Percentiles rank a stretch among this genome's conserved stretches.
Evolutionary conservation across 495 filamentous ascomycete genomes (phyloP).

Genomic region (Penicillium samsonianum): DNA sequence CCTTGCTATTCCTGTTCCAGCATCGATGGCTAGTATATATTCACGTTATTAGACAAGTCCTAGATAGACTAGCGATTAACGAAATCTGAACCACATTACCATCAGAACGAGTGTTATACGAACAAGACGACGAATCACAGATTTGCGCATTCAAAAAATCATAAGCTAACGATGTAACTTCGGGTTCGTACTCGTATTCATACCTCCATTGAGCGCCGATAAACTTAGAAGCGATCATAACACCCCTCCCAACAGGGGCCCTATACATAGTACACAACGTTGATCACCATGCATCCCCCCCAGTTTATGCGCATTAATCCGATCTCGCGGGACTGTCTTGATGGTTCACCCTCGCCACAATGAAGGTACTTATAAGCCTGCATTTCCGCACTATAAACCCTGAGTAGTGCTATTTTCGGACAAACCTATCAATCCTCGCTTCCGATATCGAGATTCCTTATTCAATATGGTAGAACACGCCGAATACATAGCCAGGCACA

Average conservation of each 20-base stretch:
- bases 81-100: not conserved
- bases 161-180: not conserved
- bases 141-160: not conserved
- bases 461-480: conserved; percentile 3
- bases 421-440: not conserved
- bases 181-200: conserved; percentile 14
- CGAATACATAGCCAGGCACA: not conserved
- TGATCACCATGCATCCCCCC: not conserved
- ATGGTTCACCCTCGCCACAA: not conserved
- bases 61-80: not conserved
- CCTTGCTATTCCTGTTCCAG: too few species aligned
- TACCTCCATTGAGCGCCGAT: not conserved
- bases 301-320: conserved; percentile 1
- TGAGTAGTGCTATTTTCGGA: not conserved
- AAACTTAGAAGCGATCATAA: not conserved
- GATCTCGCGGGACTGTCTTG: not conserved
- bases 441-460: not conserved
- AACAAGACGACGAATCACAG: not conserved
- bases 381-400: not conserved
- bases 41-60: not conserved
- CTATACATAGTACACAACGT: not conserved
- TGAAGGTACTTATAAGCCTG: not conserved
- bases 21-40: not conserved
- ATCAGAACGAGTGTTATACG: not conserved
- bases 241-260: too few species aligned